Evolutionary conservation across 306 rosid species (phyloP).

Genomic region (Rubus idaeus): DNA sequence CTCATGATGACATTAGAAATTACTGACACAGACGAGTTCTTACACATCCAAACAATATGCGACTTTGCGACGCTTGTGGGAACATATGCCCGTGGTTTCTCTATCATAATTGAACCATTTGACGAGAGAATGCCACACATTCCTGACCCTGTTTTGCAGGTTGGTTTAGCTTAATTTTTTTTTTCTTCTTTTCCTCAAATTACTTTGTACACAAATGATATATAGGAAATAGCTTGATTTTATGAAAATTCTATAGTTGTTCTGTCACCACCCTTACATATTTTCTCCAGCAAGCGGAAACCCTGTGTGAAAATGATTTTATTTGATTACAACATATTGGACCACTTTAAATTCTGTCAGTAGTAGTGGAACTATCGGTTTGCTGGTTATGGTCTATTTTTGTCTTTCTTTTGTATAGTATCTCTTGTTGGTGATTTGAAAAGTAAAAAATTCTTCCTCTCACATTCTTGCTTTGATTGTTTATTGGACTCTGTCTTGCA

Average conservation of each 20-base stretch:
- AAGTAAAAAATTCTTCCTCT: neutral
- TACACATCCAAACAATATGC: conserved; percentile 87
- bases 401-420: neutral
- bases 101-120: conserved; percentile 85
- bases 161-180: conserved; percentile 19
- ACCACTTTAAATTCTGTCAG: neutral
- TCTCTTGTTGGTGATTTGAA: neutral
- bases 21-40: conserved; percentile 89
- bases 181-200: neutral
- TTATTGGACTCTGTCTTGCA: neutral
- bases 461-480: neutral
- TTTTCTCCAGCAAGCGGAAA: neutral
- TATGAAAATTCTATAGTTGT: neutral
- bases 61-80: conserved; percentile 98
- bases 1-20: conserved; percentile 92
- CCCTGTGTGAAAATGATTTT: neutral
- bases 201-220: neutral
- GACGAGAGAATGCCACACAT: conserved; percentile 99
- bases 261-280: neutral
- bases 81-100: conserved; percentile 88
- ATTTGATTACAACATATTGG: neutral
- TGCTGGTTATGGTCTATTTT: conserved; percentile 1
- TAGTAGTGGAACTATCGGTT: neutral
- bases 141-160: conserved; percentile 99
- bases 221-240: neutral